Evolutionary conservation across 176 grass and related monocot genomes (phyloP).

Genomic region (Phoenix roebelenii): DNA sequence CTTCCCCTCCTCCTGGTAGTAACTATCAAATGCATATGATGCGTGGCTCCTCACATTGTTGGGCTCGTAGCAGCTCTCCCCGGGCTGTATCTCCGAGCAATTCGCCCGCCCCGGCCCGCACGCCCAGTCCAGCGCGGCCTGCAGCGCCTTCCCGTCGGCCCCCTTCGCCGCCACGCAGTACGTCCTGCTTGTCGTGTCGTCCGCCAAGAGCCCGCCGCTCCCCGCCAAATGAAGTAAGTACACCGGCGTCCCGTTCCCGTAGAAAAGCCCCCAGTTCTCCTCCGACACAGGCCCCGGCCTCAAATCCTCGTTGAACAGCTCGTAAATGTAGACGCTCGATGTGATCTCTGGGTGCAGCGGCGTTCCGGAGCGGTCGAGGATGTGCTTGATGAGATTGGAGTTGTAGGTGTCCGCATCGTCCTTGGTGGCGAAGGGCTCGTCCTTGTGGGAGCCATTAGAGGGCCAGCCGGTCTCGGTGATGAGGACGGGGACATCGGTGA

Average conservation of each 20-base stretch:
- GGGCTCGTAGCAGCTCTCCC: constrained; percentile 63
- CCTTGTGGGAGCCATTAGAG: constrained; percentile 47
- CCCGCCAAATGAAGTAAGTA: constrained; percentile 72
- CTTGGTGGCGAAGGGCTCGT: constrained; percentile 65
- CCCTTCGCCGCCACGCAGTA: constrained; percentile 80
- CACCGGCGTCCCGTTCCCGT: constrained; percentile 82
- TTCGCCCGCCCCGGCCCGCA: constrained; percentile 74
- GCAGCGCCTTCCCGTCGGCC: constrained; percentile 67
- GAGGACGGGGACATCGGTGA: constrained; percentile 35
- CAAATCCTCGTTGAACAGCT: constrained; percentile 97
- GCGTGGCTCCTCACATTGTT: constrained; percentile 77
- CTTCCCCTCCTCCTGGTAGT: constrained; percentile 77
- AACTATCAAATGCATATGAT: constrained; percentile 74
- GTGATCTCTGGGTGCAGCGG: constrained; percentile 64
- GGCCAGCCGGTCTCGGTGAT: constrained; percentile 94
- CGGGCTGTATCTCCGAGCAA: constrained; percentile 84
- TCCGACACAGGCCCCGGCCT: constrained; percentile 71
- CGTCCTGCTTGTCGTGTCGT: constrained; percentile 78
- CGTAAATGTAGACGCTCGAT: constrained; percentile 71
- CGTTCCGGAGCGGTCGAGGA: constrained; percentile 59
- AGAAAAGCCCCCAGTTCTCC: constrained; percentile 84
- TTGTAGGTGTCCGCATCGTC: constrained; percentile 82
- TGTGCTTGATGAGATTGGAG: constrained; percentile 82
- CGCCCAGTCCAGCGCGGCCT: constrained; percentile 95
- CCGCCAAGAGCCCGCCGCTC: constrained; percentile 55